phyloP scores from a whole-genome alignment of 2,329 filamentous ascomycete genomes.

The Curvularia verruculosa region DNA sequence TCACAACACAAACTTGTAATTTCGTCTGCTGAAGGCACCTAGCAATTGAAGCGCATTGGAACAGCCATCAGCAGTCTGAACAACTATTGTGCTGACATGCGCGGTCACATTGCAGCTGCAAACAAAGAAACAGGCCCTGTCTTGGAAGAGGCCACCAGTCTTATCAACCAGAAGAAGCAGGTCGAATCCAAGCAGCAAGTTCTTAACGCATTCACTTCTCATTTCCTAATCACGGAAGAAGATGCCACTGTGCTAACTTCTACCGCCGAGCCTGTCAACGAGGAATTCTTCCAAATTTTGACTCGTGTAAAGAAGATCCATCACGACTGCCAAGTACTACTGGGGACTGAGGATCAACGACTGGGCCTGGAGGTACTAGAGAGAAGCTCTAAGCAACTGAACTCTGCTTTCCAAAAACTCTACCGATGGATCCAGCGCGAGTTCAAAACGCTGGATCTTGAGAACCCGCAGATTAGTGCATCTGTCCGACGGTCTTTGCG shows the following conservation, averaged over 20 bases:
- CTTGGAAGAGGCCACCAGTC: constrained; percentile 74
- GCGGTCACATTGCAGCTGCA: constrained; percentile 74
- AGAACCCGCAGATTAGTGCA: constrained; percentile 89
- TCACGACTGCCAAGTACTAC: constrained; percentile 83
- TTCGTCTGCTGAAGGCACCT: constrained; percentile 33
- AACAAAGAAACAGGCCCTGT: constrained; percentile 75
- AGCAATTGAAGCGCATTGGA: constrained; percentile 89
- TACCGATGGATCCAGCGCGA: constrained; percentile 95
- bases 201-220: constrained; percentile 75
- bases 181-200: constrained; percentile 81
- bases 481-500: constrained; percentile 83
- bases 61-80: constrained; percentile 79
- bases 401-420: constrained; percentile 90
- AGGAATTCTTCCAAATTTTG: constrained; percentile 80
- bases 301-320: constrained; percentile 84
- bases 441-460: constrained; percentile 88
- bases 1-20: background rate
- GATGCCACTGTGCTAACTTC: constrained; percentile 78
- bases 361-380: constrained; percentile 91
- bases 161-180: constrained; percentile 75
- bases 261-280: constrained; percentile 80
- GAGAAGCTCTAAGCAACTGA: constrained; percentile 82
- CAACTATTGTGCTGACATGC: constrained; percentile 79
- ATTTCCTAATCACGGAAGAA: constrained; percentile 84
- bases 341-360: constrained; percentile 88